Conservation (phyloP, 176 grass and related monocot genomes). For the Eragrostis nindensis region DNA sequence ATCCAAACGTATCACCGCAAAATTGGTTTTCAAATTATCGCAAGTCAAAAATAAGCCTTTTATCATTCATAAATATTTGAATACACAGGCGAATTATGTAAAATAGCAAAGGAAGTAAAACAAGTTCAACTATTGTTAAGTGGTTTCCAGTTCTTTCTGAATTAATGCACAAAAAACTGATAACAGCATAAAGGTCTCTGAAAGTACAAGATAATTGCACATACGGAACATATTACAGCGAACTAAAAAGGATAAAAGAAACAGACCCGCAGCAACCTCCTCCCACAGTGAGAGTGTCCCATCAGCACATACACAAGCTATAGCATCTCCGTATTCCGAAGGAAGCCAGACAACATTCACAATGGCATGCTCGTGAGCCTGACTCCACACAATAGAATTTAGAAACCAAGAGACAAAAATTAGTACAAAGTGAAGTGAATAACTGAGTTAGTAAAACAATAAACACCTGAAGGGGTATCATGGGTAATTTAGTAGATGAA, state of each 20-base stretch:
- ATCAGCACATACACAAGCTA: constrained; percentile 82
- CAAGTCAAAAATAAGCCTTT: not conserved
- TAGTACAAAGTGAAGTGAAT: not conserved
- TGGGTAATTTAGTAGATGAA: not conserved
- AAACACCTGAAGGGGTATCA: not conserved
- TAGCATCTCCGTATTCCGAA: constrained; percentile 82
- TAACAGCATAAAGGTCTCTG: not conserved
- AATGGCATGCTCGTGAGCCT: constrained; percentile 69
- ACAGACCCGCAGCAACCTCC: constrained; percentile 70
- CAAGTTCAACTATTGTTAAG: constrained; percentile 1
- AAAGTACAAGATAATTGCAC: constrained; percentile 7
- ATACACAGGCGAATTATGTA: not conserved
- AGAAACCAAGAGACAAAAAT: constrained; percentile 14
- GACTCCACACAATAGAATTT: constrained; percentile 34
- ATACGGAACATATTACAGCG: not conserved
- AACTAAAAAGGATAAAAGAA: constrained; percentile 22
- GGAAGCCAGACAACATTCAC: constrained; percentile 74
- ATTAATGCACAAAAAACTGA: not conserved
- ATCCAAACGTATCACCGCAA: not conserved
- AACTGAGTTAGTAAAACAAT: constrained; percentile 7
- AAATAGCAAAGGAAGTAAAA: not conserved
- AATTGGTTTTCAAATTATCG: not conserved
- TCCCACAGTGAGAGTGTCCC: constrained; percentile 94
- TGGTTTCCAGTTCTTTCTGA: not conserved
- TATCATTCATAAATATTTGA: not conserved